Conservation (phyloP, 768 basidiomycete genomes). For the Suillus alpinus region DNA sequence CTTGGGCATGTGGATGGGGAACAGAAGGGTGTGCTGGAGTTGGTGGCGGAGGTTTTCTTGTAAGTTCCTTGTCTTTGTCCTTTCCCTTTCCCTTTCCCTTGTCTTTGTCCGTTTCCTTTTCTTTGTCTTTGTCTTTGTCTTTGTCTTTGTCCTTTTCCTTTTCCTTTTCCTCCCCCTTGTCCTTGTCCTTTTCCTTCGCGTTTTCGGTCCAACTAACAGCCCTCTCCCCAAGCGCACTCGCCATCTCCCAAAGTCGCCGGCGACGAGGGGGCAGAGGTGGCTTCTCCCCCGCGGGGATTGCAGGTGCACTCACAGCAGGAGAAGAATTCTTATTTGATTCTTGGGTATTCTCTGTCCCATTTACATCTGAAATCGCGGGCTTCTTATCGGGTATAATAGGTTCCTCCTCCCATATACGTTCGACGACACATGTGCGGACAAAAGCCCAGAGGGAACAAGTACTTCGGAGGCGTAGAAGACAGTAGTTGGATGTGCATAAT, state of each 20-base stretch:
- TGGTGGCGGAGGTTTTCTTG: constrained; percentile 16
- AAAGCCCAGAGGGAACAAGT: constrained; percentile 93
- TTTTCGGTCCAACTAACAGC: constrained; percentile 53
- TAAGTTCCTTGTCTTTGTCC: constrained; percentile 20
- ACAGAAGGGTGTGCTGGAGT: constrained; percentile 26
- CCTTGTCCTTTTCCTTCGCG: constrained; percentile 32
- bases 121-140: constrained; percentile 24
- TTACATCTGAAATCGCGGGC: constrained; percentile 14
- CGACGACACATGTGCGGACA: constrained; percentile 76
- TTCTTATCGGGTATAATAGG: constrained; percentile 32
- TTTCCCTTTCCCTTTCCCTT: constrained; percentile 30
- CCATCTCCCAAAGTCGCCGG: constrained; percentile 66
- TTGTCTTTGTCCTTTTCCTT: constrained; percentile 21
- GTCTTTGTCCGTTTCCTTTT: constrained; percentile 31
- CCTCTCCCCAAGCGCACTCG: constrained; percentile 56
- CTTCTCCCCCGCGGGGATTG: constrained; percentile 30
- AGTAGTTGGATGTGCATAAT: constrained; percentile 83
- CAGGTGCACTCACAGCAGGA: background rate
- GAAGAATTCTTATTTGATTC: background rate
- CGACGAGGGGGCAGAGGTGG: constrained; percentile 66
- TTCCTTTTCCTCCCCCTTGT: background rate
- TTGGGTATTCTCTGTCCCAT: constrained; percentile 2
- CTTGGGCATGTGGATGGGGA: constrained; percentile 17
- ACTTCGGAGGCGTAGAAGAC: constrained; percentile 72
- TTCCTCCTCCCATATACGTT: constrained; percentile 89